Evolutionary conservation across 108 stramenopile genomes (phyloP), one percentile per base, ranked within the genome.

Genomic region (Skeletonema tropicum): DNA sequence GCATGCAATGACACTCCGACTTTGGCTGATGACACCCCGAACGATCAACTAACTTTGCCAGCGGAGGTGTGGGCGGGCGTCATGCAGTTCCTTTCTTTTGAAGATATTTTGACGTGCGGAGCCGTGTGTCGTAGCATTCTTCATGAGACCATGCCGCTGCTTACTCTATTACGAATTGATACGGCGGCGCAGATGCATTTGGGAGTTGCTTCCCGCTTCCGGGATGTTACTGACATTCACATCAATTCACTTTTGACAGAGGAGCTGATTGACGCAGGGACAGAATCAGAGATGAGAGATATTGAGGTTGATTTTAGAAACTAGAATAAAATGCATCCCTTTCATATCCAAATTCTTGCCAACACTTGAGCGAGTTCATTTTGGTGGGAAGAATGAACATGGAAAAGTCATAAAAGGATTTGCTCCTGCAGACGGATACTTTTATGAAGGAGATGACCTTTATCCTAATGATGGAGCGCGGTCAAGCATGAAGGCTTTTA

Each of bases 41-140:
- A 6, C 2, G 17, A 55, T 2, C 52, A 55, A 55, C 21, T 55
- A 8, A 23, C 23, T 17, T 12, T 62, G 61, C 61, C 61, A 36
- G 30, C 61, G 9, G 61, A 62, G 11, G 31, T 62, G 39, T 62
- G 61, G 61, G 61, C 61, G n/a, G 10, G n/a, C 35, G 61, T 62
- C 0, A 33, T 62, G 61, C 0, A 36, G 23, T 62, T 19, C 2
- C 36, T 38, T 21, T 17, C 61, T 2, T 62, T 62, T 38, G 61
- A 6, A 32, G n/a, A 19, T 8, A 38, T 62, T 38, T 6, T 62
- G 3, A 12, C 61, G 1, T 62, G 61, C 0, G 25, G 61, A 23
- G 61, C 61, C 6, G 61, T 62, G 31, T 62, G 33, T 2, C 61
- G 61, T 0, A 36, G 39, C 14, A 3, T 62, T 2, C 61, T 62